Percentiles rank a stretch among this genome's conserved stretches.
Conservation (phyloP, 2,329 filamentous ascomycete species). For the Colletotrichum paranaense region DNA sequence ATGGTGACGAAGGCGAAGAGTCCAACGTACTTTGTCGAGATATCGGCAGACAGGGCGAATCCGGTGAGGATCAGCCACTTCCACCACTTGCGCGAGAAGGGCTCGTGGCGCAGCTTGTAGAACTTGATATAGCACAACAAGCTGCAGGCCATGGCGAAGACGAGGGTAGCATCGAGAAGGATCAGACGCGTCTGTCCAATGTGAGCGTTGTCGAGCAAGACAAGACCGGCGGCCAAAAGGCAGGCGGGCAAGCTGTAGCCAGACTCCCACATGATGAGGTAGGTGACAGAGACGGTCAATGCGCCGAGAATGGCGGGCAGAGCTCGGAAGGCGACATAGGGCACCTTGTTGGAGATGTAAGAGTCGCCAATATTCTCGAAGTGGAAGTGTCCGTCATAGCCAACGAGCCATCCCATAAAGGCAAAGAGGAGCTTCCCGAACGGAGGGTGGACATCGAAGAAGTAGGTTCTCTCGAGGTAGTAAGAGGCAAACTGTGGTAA, state of each 20-base stretch:
- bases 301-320: slow-evolving; percentile 93
- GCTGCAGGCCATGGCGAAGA: slow-evolving; percentile 96
- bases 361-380: slow-evolving; percentile 99
- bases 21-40: slow-evolving; percentile 98
- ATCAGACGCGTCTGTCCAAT: slow-evolving; percentile 97
- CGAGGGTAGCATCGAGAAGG: slow-evolving; percentile 91
- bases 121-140: slow-evolving; percentile 96
- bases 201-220: slow-evolving; percentile 97
- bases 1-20: slow-evolving; percentile 97
- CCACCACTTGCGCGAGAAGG: slow-evolving; percentile 98
- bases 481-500: slow-evolving; percentile 74
- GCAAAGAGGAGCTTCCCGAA: slow-evolving; percentile 98
- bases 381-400: slow-evolving; percentile 96
- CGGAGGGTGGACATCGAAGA: slow-evolving; percentile 99
- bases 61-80: slow-evolving; percentile 98
- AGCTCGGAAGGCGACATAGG: slow-evolving; percentile 94
- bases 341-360: slow-evolving; percentile 96
- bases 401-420: slow-evolving; percentile 96
- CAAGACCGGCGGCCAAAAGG: slow-evolving; percentile 83
- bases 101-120: slow-evolving; percentile 91
- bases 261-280: slow-evolving; percentile 99
- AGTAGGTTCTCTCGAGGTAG: slow-evolving; percentile 97
- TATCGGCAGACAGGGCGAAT: slow-evolving; percentile 94
- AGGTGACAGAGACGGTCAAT: slow-evolving; percentile 92
- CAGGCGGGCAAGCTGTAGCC: slow-evolving; percentile 96